Conservation (phyloP, 306 rosid genomes). For the Neltuma alba region DNA sequence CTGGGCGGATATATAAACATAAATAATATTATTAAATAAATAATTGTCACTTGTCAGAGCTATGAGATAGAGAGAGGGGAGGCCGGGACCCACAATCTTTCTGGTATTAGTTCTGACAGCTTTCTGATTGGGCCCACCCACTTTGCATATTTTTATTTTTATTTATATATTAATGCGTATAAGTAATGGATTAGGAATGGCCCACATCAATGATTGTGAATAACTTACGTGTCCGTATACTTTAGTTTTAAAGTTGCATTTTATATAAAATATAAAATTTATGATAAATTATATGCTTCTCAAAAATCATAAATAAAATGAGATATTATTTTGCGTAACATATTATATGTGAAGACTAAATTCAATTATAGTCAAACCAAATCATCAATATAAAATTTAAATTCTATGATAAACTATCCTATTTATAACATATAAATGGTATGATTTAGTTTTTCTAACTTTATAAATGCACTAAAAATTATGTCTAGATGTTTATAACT, state of each 20-base stretch:
- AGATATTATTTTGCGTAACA: too few species aligned
- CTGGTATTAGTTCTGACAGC: constrained; percentile 25
- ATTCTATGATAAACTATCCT: too few species aligned
- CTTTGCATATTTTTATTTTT: constrained; percentile 14
- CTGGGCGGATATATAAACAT: background rate
- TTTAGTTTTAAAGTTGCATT: background rate
- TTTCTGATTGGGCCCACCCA: constrained; percentile 32
- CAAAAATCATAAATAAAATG: too few species aligned
- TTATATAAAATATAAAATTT: too few species aligned
- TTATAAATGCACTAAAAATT: too few species aligned
- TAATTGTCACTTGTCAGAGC: background rate
- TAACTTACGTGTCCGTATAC: constrained; percentile 9
- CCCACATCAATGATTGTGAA: constrained; percentile 42
- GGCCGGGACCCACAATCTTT: constrained; percentile 24
- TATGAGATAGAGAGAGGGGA: background rate
- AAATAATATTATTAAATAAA: background rate
- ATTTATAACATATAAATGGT: too few species aligned
- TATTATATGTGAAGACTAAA: too few species aligned
- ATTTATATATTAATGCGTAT: background rate
- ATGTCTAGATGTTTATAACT: too few species aligned
- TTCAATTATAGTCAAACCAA: too few species aligned
- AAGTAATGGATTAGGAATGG: constrained; percentile 29
- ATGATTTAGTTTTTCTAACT: too few species aligned
- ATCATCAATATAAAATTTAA: too few species aligned
- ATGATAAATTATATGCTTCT: too few species aligned